Conservation (phyloP, 345 rosid genomes). For the Arabis hirsuta region DNA sequence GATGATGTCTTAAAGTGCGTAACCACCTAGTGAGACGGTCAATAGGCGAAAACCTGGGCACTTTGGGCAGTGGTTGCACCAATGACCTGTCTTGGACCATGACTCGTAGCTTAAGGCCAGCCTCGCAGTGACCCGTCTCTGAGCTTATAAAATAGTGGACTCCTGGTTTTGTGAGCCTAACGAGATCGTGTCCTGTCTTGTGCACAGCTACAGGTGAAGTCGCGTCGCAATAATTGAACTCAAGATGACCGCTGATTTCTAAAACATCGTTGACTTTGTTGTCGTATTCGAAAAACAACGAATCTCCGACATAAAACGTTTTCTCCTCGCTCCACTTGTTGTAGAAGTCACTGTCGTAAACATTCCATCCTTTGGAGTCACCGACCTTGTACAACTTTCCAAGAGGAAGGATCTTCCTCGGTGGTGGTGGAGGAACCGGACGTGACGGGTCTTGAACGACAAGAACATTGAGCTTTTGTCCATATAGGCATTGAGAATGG, state of each 20-base stretch:
- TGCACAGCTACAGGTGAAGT: not conserved
- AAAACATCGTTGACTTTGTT: not conserved
- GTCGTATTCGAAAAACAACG: not conserved
- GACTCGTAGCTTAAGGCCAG: constrained; percentile 8
- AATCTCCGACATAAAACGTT: constrained; percentile 1
- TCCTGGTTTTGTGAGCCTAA: constrained; percentile 15
- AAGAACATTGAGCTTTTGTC: constrained; percentile 2
- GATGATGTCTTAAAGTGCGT: not conserved
- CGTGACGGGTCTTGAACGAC: not conserved
- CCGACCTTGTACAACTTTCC: not conserved
- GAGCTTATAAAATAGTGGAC: constrained; percentile 17
- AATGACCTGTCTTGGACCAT: not conserved
- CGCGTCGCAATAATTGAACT: not conserved
- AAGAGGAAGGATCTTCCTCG: not conserved
- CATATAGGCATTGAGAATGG: not conserved
- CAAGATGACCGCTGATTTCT: constrained; percentile 3
- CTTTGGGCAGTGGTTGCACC: not conserved
- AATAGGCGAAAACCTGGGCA: not conserved
- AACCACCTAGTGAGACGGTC: not conserved
- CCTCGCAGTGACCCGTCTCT: not conserved
- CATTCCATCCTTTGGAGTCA: not conserved
- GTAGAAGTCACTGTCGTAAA: not conserved
- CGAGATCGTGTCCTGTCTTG: not conserved
- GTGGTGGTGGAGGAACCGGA: constrained; percentile 9
- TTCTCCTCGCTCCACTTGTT: not conserved